Evolutionary conservation across 2,329 filamentous ascomycete species (phyloP).

Genomic region (Alternaria arbusti): DNA sequence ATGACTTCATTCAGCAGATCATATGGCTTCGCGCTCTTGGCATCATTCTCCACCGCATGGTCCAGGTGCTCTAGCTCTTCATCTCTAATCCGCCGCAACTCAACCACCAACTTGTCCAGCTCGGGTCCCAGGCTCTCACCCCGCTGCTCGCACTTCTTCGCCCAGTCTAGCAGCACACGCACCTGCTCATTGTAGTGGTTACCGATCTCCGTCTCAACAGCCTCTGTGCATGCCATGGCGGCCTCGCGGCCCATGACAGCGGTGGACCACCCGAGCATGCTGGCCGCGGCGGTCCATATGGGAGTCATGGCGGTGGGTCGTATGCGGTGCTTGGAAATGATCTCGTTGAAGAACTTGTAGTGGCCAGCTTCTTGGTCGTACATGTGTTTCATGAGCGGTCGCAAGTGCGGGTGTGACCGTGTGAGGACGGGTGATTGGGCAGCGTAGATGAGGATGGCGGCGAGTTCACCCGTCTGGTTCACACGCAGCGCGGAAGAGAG

Average conservation of each 20-base stretch:
- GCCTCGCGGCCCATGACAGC: slow-evolving; percentile 89
- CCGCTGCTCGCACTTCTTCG: slow-evolving; percentile 73
- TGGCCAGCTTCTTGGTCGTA: slow-evolving; percentile 94
- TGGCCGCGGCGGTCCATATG: slow-evolving; percentile 81
- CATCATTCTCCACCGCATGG: slow-evolving; percentile 91
- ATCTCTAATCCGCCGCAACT: slow-evolving; percentile 83
- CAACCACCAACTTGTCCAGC: slow-evolving; percentile 72
- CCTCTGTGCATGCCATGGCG: slow-evolving; percentile 98
- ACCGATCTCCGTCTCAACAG: slow-evolving; percentile 97
- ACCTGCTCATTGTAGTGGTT: slow-evolving; percentile 96
- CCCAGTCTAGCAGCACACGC: slow-evolving; percentile 79
- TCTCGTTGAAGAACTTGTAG: slow-evolving; percentile 80
- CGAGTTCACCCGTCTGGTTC: slow-evolving; percentile 97
- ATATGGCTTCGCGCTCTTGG: slow-evolving; percentile 87
- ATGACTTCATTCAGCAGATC: slow-evolving; percentile 88
- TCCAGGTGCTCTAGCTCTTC: slow-evolving; percentile 98
- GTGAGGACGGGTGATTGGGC: slow-evolving; percentile 85
- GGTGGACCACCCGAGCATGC: slow-evolving; percentile 85
- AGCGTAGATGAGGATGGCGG: slow-evolving; percentile 91
- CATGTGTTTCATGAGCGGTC: slow-evolving; percentile 95
- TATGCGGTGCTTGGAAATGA: slow-evolving; percentile 85
- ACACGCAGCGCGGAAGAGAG: slow-evolving; percentile 71
- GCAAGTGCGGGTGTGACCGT: slow-evolving; percentile 81
- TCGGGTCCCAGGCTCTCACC: slow-evolving; percentile 85
- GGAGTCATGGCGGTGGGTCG: slow-evolving; percentile 93